phyloP scores from a whole-genome alignment of 345 rosid species.

The Cardamine occulta region DNA sequence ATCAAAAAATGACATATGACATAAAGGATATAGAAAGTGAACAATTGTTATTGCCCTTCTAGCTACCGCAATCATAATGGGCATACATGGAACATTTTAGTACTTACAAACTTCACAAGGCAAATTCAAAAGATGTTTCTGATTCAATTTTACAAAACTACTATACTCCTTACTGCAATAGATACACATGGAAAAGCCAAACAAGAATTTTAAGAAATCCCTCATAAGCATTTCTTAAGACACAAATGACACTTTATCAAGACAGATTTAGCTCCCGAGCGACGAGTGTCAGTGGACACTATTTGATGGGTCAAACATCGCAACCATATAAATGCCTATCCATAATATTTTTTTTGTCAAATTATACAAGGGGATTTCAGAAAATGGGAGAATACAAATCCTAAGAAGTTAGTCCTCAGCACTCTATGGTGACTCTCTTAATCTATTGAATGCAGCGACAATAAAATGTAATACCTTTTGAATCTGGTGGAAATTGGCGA shows the following conservation, averaged over 20 bases:
- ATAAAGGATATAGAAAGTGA: not conserved
- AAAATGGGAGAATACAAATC: not conserved
- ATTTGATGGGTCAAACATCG: not conserved
- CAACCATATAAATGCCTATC: not conserved
- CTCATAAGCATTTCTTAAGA: conserved; percentile 12
- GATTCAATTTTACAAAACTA: conserved; percentile 5
- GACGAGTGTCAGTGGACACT: not conserved
- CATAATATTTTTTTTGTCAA: conserved; percentile 6
- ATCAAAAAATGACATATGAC: conserved; percentile 18
- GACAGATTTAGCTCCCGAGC: conserved; percentile 1
- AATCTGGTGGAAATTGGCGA: conserved; percentile 66
- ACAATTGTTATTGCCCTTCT: not conserved
- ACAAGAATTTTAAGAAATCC: not conserved
- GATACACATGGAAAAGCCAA: not conserved
- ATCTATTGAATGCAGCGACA: conserved; percentile 11
- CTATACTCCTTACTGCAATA: conserved; percentile 2
- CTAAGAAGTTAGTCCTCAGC: conserved; percentile 6
- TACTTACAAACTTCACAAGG: conserved; percentile 9
- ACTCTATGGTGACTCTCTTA: conserved; percentile 2
- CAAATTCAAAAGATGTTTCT: not conserved
- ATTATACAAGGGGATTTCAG: conserved; percentile 12
- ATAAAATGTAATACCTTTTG: conserved; percentile 55
- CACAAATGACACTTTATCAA: not conserved
- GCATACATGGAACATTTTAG: not conserved
- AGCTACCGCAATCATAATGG: conserved; percentile 3